These are phyloP conservation scores for Aspergillus eucalypticola DNA, from an alignment of 2,329 filamentous ascomycete species.

Conservation along the genomic window DNA sequence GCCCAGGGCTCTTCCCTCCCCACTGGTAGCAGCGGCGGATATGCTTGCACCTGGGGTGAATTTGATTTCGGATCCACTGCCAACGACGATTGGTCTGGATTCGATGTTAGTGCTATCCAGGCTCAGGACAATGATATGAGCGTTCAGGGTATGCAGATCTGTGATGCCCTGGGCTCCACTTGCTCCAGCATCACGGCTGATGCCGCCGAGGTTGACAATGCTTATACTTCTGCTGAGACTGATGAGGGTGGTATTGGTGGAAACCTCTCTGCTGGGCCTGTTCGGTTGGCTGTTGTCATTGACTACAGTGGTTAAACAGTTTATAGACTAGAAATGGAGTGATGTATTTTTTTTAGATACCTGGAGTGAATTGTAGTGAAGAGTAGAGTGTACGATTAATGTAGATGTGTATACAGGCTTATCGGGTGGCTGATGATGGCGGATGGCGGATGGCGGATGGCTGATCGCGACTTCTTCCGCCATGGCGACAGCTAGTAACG, in stretches of 20 bases:
- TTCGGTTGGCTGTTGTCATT: conserved; percentile 30
- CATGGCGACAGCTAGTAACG: too few species aligned
- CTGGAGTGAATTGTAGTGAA: too few species aligned
- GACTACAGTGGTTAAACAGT: conserved; percentile 30
- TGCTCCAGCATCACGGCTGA: conserved; percentile 35
- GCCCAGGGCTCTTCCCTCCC: conserved; percentile 28
- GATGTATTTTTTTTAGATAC: too few species aligned
- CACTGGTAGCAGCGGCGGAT: conserved; percentile 33
- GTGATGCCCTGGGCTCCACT: conserved; percentile 23
- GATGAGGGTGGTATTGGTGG: conserved; percentile 37
- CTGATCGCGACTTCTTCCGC: too few species aligned
- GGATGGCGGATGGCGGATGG: too few species aligned
- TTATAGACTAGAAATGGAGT: conserved; percentile 1
- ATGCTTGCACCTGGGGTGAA: conserved; percentile 42
- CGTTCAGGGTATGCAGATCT: conserved; percentile 42
- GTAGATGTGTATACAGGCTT: too few species aligned
- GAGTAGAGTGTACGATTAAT: too few species aligned
- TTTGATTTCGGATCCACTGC: conserved; percentile 37
- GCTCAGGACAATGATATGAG: conserved; percentile 32
- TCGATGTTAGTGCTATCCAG: conserved; percentile 43
- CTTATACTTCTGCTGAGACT: conserved; percentile 32
- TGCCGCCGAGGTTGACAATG: conserved; percentile 31
- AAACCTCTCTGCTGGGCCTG: conserved; percentile 28
- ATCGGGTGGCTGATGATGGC: too few species aligned
- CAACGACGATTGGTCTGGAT: conserved; percentile 41